A percentile compares a stretch with the other conserved stretches of the same genome.
phyloP scores from a whole-genome alignment of 2,329 filamentous ascomycete genomes.

The Apiospora kogelbergensis region DNA sequence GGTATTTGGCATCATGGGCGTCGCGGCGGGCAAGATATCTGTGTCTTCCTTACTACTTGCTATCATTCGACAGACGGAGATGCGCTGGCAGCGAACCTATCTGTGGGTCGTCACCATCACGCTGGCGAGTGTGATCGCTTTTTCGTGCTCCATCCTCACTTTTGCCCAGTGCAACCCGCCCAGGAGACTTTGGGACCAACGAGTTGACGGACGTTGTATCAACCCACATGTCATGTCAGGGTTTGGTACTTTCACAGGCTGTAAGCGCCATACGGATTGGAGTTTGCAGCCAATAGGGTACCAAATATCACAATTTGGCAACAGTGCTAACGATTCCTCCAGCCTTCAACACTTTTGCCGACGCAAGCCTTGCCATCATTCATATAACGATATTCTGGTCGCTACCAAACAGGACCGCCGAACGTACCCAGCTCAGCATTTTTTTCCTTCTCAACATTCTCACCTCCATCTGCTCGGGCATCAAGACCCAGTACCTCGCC shows the following conservation, averaged over 20 bases:
- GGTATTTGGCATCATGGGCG: slow-evolving; percentile 7
- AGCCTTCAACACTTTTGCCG: slow-evolving; percentile 2
- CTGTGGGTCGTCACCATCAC: background rate
- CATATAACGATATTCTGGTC: slow-evolving; percentile 1
- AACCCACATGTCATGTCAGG: background rate
- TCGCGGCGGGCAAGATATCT: slow-evolving; percentile 5
- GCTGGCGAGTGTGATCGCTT: background rate
- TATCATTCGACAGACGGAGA: background rate
- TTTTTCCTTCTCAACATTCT: background rate
- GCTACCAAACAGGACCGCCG: background rate
- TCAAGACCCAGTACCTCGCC: background rate
- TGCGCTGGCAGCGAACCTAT: slow-evolving; percentile 4
- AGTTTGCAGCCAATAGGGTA: no score
- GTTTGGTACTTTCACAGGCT: background rate
- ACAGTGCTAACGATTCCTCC: background rate
- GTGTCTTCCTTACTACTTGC: background rate
- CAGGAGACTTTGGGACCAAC: background rate
- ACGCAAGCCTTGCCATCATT: background rate
- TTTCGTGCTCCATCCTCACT: background rate
- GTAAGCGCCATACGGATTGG: background rate
- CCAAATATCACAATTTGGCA: no score
- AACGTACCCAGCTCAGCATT: background rate
- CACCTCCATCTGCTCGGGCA: background rate
- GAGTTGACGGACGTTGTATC: background rate
- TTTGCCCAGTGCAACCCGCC: slow-evolving; percentile 3